These are phyloP conservation scores for Leccinellum rugosiceps DNA, from an alignment of 768 basidiomycete genomes.

Conservation along the genomic window DNA sequence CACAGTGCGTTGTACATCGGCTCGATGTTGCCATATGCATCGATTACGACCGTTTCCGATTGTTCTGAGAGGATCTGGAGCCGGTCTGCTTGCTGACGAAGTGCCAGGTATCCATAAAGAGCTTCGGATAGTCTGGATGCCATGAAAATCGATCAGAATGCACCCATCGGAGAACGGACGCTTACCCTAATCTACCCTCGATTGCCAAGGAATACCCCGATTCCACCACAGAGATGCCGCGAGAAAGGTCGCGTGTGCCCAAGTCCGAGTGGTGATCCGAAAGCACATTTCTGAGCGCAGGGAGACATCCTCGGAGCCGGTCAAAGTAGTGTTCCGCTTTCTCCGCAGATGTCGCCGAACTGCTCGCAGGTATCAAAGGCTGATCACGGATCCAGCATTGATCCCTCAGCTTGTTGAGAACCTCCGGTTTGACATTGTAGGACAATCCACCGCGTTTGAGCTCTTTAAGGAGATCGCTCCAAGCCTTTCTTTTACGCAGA, in stretches of 20 bases:
- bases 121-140: conserved; percentile 16
- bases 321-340: conserved; percentile 63
- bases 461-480: conserved; percentile 88
- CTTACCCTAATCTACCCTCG: conserved; percentile 61
- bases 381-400: conserved; percentile 67
- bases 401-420: conserved; percentile 53
- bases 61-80: conserved; percentile 21
- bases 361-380: conserved; percentile 34
- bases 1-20: conserved; percentile 18
- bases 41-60: conserved; percentile 19
- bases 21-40: conserved; percentile 11
- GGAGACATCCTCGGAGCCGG: conserved; percentile 61
- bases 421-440: conserved; percentile 64
- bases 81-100: conserved; percentile 17
- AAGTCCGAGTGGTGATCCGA: conserved; percentile 77
- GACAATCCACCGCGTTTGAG: conserved; percentile 78
- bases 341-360: conserved; percentile 25
- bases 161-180: conserved; percentile 7
- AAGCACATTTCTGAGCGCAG: conserved; percentile 59
- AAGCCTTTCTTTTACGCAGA: conserved; percentile 83
- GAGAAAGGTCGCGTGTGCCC: conserved; percentile 80
- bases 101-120: conserved; percentile 13
- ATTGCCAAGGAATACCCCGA: conserved; percentile 71
- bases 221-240: conserved; percentile 75
- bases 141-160: neutral